Evolutionary conservation across 1,284 basidiomycete genomes (phyloP), one percentile per base, ranked within the genome.

Genomic region (Trichosporon faecale): DNA sequence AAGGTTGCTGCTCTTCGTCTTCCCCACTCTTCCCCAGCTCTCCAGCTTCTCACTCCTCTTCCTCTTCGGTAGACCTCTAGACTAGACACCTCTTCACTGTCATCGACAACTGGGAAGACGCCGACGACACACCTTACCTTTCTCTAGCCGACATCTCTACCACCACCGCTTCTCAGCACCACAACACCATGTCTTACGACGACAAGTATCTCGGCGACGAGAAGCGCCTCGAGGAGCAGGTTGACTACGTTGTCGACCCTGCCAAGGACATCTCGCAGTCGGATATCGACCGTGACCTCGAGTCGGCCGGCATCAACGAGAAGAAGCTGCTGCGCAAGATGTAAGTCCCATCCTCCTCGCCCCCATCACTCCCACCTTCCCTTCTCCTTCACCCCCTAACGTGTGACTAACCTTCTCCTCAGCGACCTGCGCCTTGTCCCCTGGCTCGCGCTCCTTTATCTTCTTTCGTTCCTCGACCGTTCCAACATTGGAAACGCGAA

Each of bases 401-500:
- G 52, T 14, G 27, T 31, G 55, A 29, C 68, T 69, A 16, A 69
- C 57, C 35, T 37, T 14, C 3, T 18, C 9, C 27, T 61, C 69
- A 74, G 73, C 63, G 78, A 79, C 68, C 68, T 66, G n/a, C 72
- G 72, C 64, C 66, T 79, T 37, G 75, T 79, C 6, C 77, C 77
- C 11, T 77, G 76, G 74, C 74, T 80, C 1, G 68, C 76, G 2
- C 86, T 93, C 70, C 81, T 93, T 71, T 93, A 92, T 81, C 85
- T 91, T 14, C 80, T 91, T 60, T 89, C 89, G 73, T 91, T 72
- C 70, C 81, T 91, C 74, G 92, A 93, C 82, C 87, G 92, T 69
- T 90, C 91, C 52, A 91, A 90, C 75, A 91, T 93, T 74, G 92
- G 91, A 78, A 72, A 75, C 55, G 73, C 73, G 52, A 74, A 74